Evolutionary conservation across 768 basidiomycete species (phyloP), one percentile per base, ranked within the genome.

Genomic region (Ramaria sp.): DNA sequence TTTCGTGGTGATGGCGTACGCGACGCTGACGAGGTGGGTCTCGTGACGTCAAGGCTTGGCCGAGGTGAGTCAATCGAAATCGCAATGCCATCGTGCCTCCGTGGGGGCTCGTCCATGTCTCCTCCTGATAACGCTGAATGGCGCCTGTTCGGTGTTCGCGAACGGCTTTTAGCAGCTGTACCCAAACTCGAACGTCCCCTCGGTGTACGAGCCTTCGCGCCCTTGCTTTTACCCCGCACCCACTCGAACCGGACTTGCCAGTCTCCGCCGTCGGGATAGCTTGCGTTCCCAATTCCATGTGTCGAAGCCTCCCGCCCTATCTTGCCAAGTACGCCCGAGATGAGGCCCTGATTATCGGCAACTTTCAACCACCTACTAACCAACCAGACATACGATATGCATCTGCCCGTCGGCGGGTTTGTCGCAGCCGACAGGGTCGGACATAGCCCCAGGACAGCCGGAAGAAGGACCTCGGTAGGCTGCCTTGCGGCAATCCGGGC

Each of bases 211-310:
- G 65, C 39, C 60, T 61, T 63, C 64, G 63, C 57, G 56, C 56
- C 61, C 58, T 68, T 66, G 51, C 63, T 64, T 63, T 71, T 74
- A 24, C 77, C 78, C 49, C 86, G 71, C 63, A 78, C 78, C 90
- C 90, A 92, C 69, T 91, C 88, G 66, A 91, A 85, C 47, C 82
- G 70, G 19, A 91, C 80, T 63, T 91, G 87, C 1, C 88, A 77
- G 24, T 72, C 74, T 0, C 71, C n/a, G 1, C 3, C 73, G 41
- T 62, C 63, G 4, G 37, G 48, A 11, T 60, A 52, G 17, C 53
- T 53, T 10, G 51, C 60, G 4, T 60, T 60, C 1, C 57, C 52
- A 2, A 22, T 37, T 7, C 51, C 57, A 22, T 41, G 15, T 24
- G 51, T 3, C 33, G 51, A 53, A 5, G 51, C 57, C 39, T 51